Percentiles rank a stretch among this genome's conserved stretches.
These are phyloP conservation scores for Ustilago sp. DNA, from an alignment of 1,284 basidiomycete genomes.

Conservation along the genomic window DNA sequence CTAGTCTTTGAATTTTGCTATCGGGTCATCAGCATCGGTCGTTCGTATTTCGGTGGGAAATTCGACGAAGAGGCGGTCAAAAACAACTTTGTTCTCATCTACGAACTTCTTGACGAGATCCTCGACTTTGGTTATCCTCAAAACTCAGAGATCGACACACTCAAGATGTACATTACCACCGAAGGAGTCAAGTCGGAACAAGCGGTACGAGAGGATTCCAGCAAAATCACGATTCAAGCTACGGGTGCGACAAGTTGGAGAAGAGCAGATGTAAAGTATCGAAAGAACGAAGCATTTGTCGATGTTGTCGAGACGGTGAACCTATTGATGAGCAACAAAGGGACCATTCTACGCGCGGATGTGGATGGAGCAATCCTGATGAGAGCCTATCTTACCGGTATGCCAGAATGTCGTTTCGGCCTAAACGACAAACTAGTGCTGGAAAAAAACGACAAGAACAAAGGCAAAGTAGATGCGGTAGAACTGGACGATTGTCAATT, in stretches of 20 bases:
- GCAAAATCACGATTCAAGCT: slow-evolving; percentile 95
- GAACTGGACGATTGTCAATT: slow-evolving; percentile 98
- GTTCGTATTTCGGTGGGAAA: slow-evolving; percentile 96
- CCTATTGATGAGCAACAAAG: slow-evolving; percentile 94
- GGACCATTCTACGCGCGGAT: slow-evolving; percentile 91
- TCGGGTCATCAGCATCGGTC: slow-evolving; percentile 90
- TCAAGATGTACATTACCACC: slow-evolving; percentile 98
- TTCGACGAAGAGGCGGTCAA: slow-evolving; percentile 95
- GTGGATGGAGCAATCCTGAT: slow-evolving; percentile 98
- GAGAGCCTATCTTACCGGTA: slow-evolving; percentile 95
- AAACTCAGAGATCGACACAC: slow-evolving; percentile 95
- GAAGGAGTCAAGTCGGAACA: slow-evolving; percentile 89
- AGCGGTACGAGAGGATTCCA: slow-evolving; percentile 86
- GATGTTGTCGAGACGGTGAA: slow-evolving; percentile 98
- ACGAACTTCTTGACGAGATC: slow-evolving; percentile 75
- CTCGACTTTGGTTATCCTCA: slow-evolving; percentile 99
- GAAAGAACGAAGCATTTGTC: slow-evolving; percentile 98
- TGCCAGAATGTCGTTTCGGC: slow-evolving; percentile 97
- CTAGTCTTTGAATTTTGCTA: slow-evolving; percentile 98
- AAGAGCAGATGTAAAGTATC: slow-evolving; percentile 92
- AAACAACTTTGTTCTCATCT: slow-evolving; percentile 83
- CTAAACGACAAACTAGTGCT: slow-evolving; percentile 97
- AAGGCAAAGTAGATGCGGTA: slow-evolving; percentile 52
- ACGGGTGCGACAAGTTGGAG: slow-evolving; percentile 95
- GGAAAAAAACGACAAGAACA: slow-evolving; percentile 76